Base-by-base conservation (phyloP, 352 stramenopile species). In the Phytophthora idaei region DNA sequence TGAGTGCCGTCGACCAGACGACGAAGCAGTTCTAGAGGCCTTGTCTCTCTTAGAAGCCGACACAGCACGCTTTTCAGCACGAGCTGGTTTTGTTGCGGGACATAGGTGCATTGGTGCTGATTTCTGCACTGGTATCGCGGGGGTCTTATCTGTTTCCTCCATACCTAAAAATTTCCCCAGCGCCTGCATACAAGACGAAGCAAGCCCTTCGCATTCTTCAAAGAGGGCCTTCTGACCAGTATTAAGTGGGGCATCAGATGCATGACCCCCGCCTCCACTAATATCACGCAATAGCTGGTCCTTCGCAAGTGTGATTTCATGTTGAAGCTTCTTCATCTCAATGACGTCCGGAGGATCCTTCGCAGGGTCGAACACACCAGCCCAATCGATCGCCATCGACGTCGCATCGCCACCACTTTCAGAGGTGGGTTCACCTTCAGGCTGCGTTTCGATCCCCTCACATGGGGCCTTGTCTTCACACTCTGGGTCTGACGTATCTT, bases 301-400 rank as follows among this genome's bases (percentile, higher is more conserved):
- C 25, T 82, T 81, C 25, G 81, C 76, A 29, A 75, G 37, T 10
- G 78, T 76, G 12, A 93, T 89, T 55, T 91, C 81, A 57, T 90
- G 70, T 2, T 81, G 76, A 36, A 93, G 76, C 50, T 84, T 87
- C 58, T 93, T 93, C 77, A 93, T 90, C 49, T 89, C 78, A 12
- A 83, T 66, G 5, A 90, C 61, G 17, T 90, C 77, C 1, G 78
- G 67, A 2, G 79, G 55, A n/a, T 91, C 81, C 4, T 66, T 76
- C 1, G 64, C 72, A 32, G 57, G 34, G 48, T 86, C 74, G 32
- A 76, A 82, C 2, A 83, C 67, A 7, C 61, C 66, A 15, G 61
- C 68, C 58, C 61, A 76, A 54, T 81, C 67, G n/a, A 76, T 74
- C 25, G 29, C 53, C 37, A 58, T 68, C n/a, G 63, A 41, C 39